phyloP scores from a whole-genome alignment of 2,329 filamentous ascomycete genomes.

The Fusarium nisikadoi region DNA sequence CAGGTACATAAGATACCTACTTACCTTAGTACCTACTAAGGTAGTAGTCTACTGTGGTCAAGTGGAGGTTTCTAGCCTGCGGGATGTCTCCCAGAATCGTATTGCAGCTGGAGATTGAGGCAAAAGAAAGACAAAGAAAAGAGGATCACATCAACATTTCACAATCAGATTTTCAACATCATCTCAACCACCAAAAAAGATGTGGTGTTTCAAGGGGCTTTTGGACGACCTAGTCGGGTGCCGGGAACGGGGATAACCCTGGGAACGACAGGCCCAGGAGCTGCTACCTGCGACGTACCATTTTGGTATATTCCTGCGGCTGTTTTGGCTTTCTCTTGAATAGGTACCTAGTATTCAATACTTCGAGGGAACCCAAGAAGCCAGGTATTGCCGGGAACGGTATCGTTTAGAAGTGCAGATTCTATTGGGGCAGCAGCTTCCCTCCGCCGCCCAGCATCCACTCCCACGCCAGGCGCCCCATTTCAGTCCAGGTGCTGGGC shows the following conservation, averaged over 20 bases:
- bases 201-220: conserved; percentile 34
- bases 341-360: not conserved
- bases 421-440: conserved; percentile 16
- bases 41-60: not conserved
- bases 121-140: not conserved
- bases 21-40: too few relatives aligned
- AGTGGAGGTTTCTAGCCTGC: not conserved
- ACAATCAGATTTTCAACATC: not conserved
- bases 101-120: conserved; percentile 16
- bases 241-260: conserved; percentile 11
- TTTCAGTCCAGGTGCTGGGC: not conserved
- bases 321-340: not conserved
- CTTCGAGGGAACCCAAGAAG: not conserved
- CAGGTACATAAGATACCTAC: not conserved
- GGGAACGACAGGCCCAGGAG: not conserved
- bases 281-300: not conserved
- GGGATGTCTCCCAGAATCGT: conserved; percentile 12
- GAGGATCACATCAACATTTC: not conserved
- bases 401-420: not conserved
- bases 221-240: conserved; percentile 6
- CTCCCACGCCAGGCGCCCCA: conserved; percentile 34
- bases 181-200: not conserved
- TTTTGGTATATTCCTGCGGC: not conserved
- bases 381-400: conserved; percentile 1
- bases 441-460: conserved; percentile 19